Conservation (phyloP, 75 land plant genomes). For the Isoetes taiwanensis region DNA sequence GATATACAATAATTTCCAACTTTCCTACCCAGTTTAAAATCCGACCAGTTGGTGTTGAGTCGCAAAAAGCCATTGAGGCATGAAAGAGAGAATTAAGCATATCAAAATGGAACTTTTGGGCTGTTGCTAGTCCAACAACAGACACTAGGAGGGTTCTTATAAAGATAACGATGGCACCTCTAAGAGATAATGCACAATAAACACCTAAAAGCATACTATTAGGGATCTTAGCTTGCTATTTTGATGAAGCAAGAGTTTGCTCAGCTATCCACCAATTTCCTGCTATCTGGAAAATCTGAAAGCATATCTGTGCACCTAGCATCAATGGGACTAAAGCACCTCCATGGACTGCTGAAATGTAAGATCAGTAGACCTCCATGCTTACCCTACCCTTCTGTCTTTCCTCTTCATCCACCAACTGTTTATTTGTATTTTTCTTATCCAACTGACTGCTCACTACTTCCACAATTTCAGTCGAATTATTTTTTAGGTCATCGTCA, state of each 20-base stretch:
- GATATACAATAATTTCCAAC: too few relatives aligned
- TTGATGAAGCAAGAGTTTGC: slow-evolving; percentile 29
- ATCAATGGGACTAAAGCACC: slow-evolving; percentile 73
- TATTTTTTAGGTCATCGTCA: too few relatives aligned
- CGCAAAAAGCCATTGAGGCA: slow-evolving; percentile 81
- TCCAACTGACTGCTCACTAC: too few relatives aligned
- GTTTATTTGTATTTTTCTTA: too few relatives aligned
- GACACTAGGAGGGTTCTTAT: slow-evolving; percentile 42
- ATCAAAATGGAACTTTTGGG: slow-evolving; percentile 35
- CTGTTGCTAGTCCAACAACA: slow-evolving; percentile 37
- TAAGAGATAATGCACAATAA: slow-evolving; percentile 35
- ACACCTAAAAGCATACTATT: slow-evolving; percentile 28
- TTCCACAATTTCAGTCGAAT: too few relatives aligned
- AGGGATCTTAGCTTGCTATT: slow-evolving; percentile 16
- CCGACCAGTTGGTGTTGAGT: slow-evolving; percentile 63
- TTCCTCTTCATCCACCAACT: slow-evolving; percentile 43
- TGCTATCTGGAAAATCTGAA: slow-evolving; percentile 53
- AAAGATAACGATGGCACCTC: slow-evolving; percentile 43
- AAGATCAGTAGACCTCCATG: slow-evolving; percentile 44
- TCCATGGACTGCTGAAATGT: slow-evolving; percentile 42
- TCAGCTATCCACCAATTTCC: slow-evolving; percentile 88
- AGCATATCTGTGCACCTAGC: slow-evolving; percentile 44
- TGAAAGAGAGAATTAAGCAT: slow-evolving; percentile 52
- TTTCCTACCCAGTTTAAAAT: slow-evolving; percentile 63
- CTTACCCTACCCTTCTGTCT: slow-evolving; percentile 48